phyloP scores from a whole-genome alignment of 2,329 filamentous ascomycete species.

The Berkeleyomyces basicola region DNA sequence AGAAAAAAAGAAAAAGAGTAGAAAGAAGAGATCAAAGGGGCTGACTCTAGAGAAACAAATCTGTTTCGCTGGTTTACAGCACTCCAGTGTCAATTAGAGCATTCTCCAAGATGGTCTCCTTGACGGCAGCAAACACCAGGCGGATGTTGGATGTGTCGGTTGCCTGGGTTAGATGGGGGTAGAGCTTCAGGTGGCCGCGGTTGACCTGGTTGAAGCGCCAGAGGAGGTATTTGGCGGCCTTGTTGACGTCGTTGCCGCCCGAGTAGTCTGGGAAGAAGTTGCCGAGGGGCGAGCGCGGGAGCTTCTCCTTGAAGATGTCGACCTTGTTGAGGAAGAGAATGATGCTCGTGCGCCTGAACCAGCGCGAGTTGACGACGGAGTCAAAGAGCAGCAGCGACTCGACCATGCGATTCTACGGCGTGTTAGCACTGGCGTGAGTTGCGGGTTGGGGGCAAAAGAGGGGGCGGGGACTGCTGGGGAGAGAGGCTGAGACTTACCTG shows the following conservation, averaged over 20 bases:
- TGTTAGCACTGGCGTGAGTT: background rate
- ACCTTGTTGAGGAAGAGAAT: slow-evolving; percentile 99
- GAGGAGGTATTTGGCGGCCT: slow-evolving; percentile 90
- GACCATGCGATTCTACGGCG: slow-evolving; percentile 91
- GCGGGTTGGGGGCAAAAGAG: background rate
- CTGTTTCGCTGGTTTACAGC: slow-evolving; percentile 35
- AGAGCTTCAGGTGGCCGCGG: slow-evolving; percentile 84
- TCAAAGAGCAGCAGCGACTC: slow-evolving; percentile 92
- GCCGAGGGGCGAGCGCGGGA: slow-evolving; percentile 70
- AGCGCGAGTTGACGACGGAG: slow-evolving; percentile 94
- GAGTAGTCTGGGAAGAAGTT: slow-evolving; percentile 98
- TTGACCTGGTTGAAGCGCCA: slow-evolving; percentile 99
- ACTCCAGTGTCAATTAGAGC: slow-evolving; percentile 96
- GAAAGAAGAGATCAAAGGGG: background rate
- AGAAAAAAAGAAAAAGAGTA: background rate
- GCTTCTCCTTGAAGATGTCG: slow-evolving; percentile 91
- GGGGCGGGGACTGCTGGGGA: too few species aligned
- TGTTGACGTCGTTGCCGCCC: slow-evolving; percentile 92
- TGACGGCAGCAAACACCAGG: slow-evolving; percentile 92
- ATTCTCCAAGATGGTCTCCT: slow-evolving; percentile 97
- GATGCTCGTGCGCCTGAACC: slow-evolving; percentile 98
- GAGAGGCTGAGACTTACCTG: slow-evolving; percentile 43
- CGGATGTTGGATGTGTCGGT: slow-evolving; percentile 98
- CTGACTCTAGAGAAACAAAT: background rate
- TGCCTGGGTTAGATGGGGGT: slow-evolving; percentile 94